These are phyloP conservation scores for Phytophthora agathidicida DNA, from an alignment of 352 stramenopile species.

Conservation along the genomic window DNA sequence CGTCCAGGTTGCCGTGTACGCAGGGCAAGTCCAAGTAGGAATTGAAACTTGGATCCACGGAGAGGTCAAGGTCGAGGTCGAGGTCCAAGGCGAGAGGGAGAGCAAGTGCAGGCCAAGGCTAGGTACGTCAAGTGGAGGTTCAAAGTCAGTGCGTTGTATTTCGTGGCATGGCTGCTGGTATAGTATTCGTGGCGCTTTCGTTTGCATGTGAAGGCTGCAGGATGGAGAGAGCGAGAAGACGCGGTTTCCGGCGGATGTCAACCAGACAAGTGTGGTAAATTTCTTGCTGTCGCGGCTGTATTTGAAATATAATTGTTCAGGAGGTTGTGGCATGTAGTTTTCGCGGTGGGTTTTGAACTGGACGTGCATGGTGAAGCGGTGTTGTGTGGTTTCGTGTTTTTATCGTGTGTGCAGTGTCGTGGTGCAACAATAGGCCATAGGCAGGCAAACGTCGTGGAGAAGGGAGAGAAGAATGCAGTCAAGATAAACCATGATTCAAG, in stretches of 20 bases:
- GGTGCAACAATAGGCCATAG: too few species aligned
- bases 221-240: neutral
- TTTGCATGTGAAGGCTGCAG: neutral
- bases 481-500: too few species aligned
- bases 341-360: too few species aligned
- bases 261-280: neutral
- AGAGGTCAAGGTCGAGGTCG: neutral
- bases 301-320: neutral
- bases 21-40: neutral
- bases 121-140: too few species aligned
- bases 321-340: conserved; percentile 6
- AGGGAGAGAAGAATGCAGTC: too few species aligned
- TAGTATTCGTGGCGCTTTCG: too few species aligned
- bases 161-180: neutral
- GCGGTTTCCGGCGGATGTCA: neutral
- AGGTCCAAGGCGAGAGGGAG: neutral
- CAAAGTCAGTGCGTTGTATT: neutral
- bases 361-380: too few species aligned
- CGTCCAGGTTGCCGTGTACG: neutral
- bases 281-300: neutral
- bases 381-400: neutral
- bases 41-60: too few species aligned
- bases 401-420: neutral
- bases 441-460: too few species aligned
- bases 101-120: neutral